These are phyloP conservation scores for Acer negundo DNA, from an alignment of 345 rosid genomes.

Conservation along the genomic window DNA sequence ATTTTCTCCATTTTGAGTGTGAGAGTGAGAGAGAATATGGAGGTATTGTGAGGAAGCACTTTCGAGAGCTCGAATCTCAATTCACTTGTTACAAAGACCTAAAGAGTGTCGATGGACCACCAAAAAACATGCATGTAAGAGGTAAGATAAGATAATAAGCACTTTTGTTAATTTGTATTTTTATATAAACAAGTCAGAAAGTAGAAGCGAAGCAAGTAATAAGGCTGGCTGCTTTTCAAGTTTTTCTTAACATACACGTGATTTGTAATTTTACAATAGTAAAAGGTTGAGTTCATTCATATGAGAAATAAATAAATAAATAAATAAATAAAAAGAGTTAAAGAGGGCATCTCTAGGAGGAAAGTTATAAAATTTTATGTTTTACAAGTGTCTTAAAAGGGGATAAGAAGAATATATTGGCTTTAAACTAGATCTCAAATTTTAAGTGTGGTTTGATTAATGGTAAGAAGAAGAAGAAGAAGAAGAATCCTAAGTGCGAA, in stretches of 20 bases:
- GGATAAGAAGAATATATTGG: background rate
- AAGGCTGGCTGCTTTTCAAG: conserved; percentile 19
- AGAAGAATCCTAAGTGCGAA: conserved; percentile 9
- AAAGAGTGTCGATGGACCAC: conserved; percentile 24
- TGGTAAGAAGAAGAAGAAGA: background rate
- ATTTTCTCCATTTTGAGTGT: no score
- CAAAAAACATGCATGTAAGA: conserved; percentile 7
- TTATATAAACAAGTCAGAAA: background rate
- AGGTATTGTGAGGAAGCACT: conserved; percentile 10
- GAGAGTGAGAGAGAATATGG: conserved; percentile 1
- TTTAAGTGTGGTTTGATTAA: background rate
- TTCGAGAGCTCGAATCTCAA: conserved; percentile 33
- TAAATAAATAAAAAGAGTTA: background rate
- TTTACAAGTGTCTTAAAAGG: conserved; percentile 17
- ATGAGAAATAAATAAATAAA: background rate
- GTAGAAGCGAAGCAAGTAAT: background rate
- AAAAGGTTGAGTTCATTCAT: background rate
- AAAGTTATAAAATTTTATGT: background rate
- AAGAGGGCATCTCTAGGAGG: conserved; percentile 16
- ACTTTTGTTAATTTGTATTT: background rate
- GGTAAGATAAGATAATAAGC: background rate
- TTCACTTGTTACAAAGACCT: background rate
- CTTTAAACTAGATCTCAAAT: background rate
- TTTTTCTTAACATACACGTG: conserved; percentile 27
- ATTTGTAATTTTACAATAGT: conserved; percentile 4